phyloP scores from a whole-genome alignment of 495 filamentous ascomycete genomes.

The Amorphotheca resinae region DNA sequence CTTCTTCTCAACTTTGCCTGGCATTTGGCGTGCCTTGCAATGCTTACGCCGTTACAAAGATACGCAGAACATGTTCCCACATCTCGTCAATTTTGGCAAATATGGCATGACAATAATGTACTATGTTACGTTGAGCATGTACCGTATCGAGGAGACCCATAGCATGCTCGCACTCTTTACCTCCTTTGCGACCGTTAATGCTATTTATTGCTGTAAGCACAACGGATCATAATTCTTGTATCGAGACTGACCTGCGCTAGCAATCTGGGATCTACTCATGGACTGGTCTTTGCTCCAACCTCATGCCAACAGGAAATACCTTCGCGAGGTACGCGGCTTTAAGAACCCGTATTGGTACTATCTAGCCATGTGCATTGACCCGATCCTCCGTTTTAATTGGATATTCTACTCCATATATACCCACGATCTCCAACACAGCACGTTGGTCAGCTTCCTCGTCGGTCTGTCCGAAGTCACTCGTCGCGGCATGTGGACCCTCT shows the following conservation, averaged over 20 bases:
- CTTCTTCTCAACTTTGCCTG: constrained; percentile 74
- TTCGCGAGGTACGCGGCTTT: constrained; percentile 64
- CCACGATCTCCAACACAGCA: constrained; percentile 65
- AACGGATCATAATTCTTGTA: neutral
- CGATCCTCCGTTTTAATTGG: constrained; percentile 90
- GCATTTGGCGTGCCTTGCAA: constrained; percentile 79
- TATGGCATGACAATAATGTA: constrained; percentile 76
- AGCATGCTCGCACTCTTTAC: constrained; percentile 57
- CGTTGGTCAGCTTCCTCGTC: constrained; percentile 63
- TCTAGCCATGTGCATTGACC: constrained; percentile 66
- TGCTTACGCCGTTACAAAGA: constrained; percentile 84
- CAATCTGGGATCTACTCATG: constrained; percentile 86
- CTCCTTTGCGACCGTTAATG: constrained; percentile 64
- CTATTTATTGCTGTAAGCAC: constrained; percentile 63
- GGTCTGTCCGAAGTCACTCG: constrained; percentile 65
- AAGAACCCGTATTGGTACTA: constrained; percentile 76
- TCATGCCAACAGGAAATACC: constrained; percentile 50
- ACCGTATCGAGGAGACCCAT: constrained; percentile 53
- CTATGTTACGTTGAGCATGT: constrained; percentile 64
- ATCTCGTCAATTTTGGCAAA: constrained; percentile 86
- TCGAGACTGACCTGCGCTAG: constrained; percentile 22
- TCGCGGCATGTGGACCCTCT: constrained; percentile 77
- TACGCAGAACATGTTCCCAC: constrained; percentile 78
- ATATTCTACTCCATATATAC: constrained; percentile 84
- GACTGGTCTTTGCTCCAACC: constrained; percentile 82